These are phyloP conservation scores for Astragalus membranaceus DNA, from an alignment of 306 rosid genomes.

Conservation along the genomic window DNA sequence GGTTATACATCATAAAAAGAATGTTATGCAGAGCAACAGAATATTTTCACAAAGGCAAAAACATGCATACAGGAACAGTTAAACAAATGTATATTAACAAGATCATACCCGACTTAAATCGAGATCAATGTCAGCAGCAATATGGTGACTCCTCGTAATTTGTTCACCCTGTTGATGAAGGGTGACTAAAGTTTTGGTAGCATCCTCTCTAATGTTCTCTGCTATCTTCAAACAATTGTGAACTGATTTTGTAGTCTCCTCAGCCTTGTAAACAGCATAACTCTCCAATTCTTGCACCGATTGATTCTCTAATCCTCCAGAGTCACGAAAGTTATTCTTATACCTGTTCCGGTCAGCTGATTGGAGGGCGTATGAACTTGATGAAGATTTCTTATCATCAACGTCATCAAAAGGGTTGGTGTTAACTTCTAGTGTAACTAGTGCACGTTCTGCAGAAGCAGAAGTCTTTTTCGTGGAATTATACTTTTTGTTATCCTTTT, in stretches of 20 bases:
- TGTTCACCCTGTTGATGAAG: slow-evolving; percentile 97
- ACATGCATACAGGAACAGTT: slow-evolving; percentile 2
- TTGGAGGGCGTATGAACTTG: slow-evolving; percentile 19
- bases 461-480: slow-evolving; percentile 40
- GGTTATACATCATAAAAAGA: not conserved
- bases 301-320: slow-evolving; percentile 84
- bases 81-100: slow-evolving; percentile 3
- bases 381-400: slow-evolving; percentile 40
- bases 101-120: slow-evolving; percentile 47
- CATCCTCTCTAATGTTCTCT: slow-evolving; percentile 86
- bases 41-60: not conserved
- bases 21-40: slow-evolving; percentile 1
- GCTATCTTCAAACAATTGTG: slow-evolving; percentile 80
- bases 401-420: slow-evolving; percentile 71
- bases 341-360: slow-evolving; percentile 53
- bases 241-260: slow-evolving; percentile 77
- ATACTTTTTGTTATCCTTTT: slow-evolving; percentile 28
- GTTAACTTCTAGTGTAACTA: slow-evolving; percentile 30
- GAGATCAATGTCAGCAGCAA: too few species aligned
- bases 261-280: slow-evolving; percentile 85
- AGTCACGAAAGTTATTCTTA: slow-evolving; percentile 65
- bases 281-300: slow-evolving; percentile 81
- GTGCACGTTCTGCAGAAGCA: slow-evolving; percentile 43
- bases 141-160: not conserved
- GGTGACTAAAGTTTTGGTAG: slow-evolving; percentile 71